Conservation (phyloP, 1,284 basidiomycete genomes). For the Coniferiporia sulphurascens region DNA sequence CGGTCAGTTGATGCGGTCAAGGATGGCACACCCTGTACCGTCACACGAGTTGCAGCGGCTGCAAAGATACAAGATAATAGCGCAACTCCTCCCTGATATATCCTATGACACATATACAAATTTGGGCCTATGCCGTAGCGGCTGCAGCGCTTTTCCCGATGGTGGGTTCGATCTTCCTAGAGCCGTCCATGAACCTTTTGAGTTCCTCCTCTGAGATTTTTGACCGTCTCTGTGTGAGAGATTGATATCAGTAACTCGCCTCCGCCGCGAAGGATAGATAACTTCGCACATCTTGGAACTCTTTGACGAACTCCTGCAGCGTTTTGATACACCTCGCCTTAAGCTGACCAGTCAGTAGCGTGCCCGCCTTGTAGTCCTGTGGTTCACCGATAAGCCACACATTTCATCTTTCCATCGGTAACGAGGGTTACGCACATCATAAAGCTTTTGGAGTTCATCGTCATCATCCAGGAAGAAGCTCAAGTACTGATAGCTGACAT, state of each 20-base stretch:
- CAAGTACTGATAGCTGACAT: slow-evolving; percentile 95
- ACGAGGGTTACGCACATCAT: slow-evolving; percentile 50
- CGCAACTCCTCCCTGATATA: neutral
- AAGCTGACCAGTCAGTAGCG: slow-evolving; percentile 86
- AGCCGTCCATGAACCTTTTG: slow-evolving; percentile 78
- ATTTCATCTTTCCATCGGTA: neutral
- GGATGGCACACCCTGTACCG: too few relatives aligned
- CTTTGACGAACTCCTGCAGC: slow-evolving; percentile 80
- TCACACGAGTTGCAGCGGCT: neutral
- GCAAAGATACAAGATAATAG: neutral
- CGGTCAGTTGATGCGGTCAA: too few relatives aligned
- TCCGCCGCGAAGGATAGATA: slow-evolving; percentile 1
- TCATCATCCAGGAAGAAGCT: slow-evolving; percentile 98
- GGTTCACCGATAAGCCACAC: slow-evolving; percentile 1
- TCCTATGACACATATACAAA: neutral
- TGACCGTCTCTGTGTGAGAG: slow-evolving; percentile 59
- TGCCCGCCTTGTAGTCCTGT: slow-evolving; percentile 89
- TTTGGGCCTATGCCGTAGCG: neutral
- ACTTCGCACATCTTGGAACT: slow-evolving; percentile 80
- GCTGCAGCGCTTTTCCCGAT: slow-evolving; percentile 6
- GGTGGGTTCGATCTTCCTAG: slow-evolving; percentile 63
- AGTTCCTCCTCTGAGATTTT: slow-evolving; percentile 80
- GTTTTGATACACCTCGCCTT: slow-evolving; percentile 87
- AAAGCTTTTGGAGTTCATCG: slow-evolving; percentile 74
- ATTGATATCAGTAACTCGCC: neutral